Base-by-base conservation (phyloP, 352 stramenopile genomes). In the Phytophthora uliginosa region DNA sequence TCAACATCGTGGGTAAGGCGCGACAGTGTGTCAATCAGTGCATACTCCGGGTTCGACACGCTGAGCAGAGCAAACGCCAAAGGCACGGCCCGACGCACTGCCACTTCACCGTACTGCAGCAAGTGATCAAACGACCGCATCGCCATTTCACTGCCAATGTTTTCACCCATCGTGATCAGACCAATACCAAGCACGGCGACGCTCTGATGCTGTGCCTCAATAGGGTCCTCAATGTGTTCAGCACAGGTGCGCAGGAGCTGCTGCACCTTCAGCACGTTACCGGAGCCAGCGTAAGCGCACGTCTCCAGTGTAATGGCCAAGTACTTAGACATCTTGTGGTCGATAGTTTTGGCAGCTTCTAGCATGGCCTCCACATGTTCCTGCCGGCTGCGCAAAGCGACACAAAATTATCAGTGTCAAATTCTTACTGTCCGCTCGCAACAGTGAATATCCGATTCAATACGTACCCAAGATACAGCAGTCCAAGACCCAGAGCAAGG, bases 241-340 rank as follows among this genome's bases (percentile, higher is more conserved):
- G 98, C 93, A 72, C 98, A 99, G 57, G 98, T 91, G 71, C 98
- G 97, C 36, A 99, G 85, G 81, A 99, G 94, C 79, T 99, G 88
- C 82, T 99, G 98, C 20, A 99, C 95, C 85, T 99, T 99, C 50
- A 99, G 80, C 57, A 99, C 98, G 76, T 99, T 99, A 10, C 98
- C 98, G 51, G 97, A 99, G 31, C 97, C 98, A 68, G 98, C 97
- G 80, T 99, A 99, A 9, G 98, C 98, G 65, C 95, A 99, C 13
- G 97, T 99, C 74, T 99, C 96, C n/a, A 99, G 80, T 54, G 98
- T 97, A 47, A 99, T 97, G 38, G 93, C 93, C 48, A 98, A 89
- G 79, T 98, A 99, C 79, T 99, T 99, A 12, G 95, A 97, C 77
- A 99, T 98, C 68, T 91, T 87, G 85, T 99, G 97, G 66, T 99